Conservation (phyloP, 164 flowering plant species). For the grape (Vitis vinifera) region DNA sequence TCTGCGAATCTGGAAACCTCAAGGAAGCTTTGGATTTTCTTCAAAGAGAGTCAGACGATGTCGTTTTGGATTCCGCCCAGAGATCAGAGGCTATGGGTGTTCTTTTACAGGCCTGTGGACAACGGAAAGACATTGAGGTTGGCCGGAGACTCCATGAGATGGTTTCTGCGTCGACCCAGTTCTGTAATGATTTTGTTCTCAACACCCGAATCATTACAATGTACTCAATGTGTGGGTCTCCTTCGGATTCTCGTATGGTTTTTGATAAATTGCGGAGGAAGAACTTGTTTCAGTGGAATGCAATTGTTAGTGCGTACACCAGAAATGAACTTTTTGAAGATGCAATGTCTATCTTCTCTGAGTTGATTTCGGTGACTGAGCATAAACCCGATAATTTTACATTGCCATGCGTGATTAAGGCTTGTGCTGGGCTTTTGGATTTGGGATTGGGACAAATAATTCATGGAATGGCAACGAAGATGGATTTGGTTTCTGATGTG, state of each 20-base stretch:
- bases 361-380: constrained; percentile 33
- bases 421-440: constrained; percentile 30
- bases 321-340: constrained; percentile 55
- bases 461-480: constrained; percentile 33
- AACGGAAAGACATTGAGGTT: constrained; percentile 40
- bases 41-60: constrained; percentile 12
- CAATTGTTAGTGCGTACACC: constrained; percentile 52
- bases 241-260: constrained; percentile 41
- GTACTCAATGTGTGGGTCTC: constrained; percentile 60
- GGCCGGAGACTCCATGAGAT: constrained; percentile 48
- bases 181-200: constrained; percentile 41
- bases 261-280: constrained; percentile 43
- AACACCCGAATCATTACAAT: constrained; percentile 61
- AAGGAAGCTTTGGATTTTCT: constrained; percentile 31
- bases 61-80: neutral
- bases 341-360: constrained; percentile 41
- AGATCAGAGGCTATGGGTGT: constrained; percentile 33
- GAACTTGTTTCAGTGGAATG: constrained; percentile 71
- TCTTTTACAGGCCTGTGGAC: constrained; percentile 56
- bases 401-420: constrained; percentile 40
- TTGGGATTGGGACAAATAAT: constrained; percentile 21
- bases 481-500: constrained; percentile 31
- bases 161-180: constrained; percentile 31
- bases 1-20: constrained; percentile 39
- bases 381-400: constrained; percentile 61